Evolutionary conservation across 1,284 basidiomycete genomes (phyloP), one percentile per base, ranked within the genome.

Genomic region (Heliocybe sulcata): DNA sequence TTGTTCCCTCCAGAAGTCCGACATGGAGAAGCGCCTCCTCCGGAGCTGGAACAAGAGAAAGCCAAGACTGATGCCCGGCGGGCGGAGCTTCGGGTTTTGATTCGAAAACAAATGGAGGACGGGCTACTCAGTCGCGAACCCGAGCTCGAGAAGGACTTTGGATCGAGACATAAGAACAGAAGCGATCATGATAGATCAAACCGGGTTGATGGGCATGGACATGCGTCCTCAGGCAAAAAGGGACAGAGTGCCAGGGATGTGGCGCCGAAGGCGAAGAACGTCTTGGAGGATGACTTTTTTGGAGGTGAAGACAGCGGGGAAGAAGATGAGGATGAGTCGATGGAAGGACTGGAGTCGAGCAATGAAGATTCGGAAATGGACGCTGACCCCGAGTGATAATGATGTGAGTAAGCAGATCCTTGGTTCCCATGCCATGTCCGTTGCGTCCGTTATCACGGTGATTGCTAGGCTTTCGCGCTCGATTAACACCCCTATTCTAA

Each of bases 1-100:
- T 74, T 95, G 35, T 94, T 92, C 67, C 90, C 92, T 2, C 81
- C 88, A 1, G 81, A 80, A 65, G 73, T 75, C 23, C 81, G 81
- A 52, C 62, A 72, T 47, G 68, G 69, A 52, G 67, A 72, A 56
- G 55, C 62, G 50, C 55, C 52, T 12, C 23, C 8, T 3, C 47
- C 47, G 4, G 56, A 57, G 27, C 49, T 61, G 8, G 35, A 55
- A 45, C 56, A 61, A 54, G 58, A 62, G 42, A 61, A 65, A 54
- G 52, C 52, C 35, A 45, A 67, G 52, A 73, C 80, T 1, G 72
- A 82, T 52, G 63, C 69, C 31, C 72, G 78, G 48, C 76, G 90
- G n/a, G 77, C 83, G 51, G 81, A 84, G 63, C 66, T 92, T 26
- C 78, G 86, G 20, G 65, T 67, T 47, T 80, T 78, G 77, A 81